Percentiles rank a stretch among this genome's conserved stretches.
Evolutionary conservation across 768 basidiomycete genomes (phyloP).

Genomic region (Leccinum longicurvipes): DNA sequence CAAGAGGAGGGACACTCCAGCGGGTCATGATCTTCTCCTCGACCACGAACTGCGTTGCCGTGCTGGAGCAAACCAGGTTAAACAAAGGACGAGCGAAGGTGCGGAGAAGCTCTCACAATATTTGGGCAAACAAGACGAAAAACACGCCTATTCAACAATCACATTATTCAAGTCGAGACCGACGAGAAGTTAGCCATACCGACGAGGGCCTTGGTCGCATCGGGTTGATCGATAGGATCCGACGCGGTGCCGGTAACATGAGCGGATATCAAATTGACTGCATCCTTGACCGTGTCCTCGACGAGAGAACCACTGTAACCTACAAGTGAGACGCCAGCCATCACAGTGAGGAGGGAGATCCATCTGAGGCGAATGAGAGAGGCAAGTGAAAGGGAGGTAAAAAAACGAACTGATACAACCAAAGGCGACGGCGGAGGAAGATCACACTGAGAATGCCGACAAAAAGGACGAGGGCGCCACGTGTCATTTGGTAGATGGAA

Average conservation of each 20-base stretch:
- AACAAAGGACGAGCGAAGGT: not conserved
- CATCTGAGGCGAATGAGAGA: slow-evolving; percentile 51
- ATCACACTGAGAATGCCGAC: slow-evolving; percentile 89
- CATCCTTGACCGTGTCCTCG: slow-evolving; percentile 64
- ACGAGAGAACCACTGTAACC: slow-evolving; percentile 88
- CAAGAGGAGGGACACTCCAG: slow-evolving; percentile 82
- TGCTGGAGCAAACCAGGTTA: slow-evolving; percentile 43
- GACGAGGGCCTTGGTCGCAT: slow-evolving; percentile 69
- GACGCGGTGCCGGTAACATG: slow-evolving; percentile 32
- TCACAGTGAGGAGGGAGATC: slow-evolving; percentile 86
- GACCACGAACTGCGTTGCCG: slow-evolving; percentile 88
- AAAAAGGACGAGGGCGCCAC: slow-evolving; percentile 89
- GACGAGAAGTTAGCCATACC: slow-evolving; percentile 39
- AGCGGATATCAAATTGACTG: slow-evolving; percentile 21
- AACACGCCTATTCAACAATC: slow-evolving; percentile 61
- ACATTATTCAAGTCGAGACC: slow-evolving; percentile 16
- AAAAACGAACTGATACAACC: slow-evolving; percentile 72
- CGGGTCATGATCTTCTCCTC: slow-evolving; percentile 95
- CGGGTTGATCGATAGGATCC: slow-evolving; percentile 51
- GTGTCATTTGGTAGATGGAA: slow-evolving; percentile 96
- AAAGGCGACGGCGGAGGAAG: slow-evolving; percentile 82
- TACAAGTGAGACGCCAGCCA: slow-evolving; percentile 77
- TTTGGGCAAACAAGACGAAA: slow-evolving; percentile 89
- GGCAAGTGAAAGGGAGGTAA: slow-evolving; percentile 2
- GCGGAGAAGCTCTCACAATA: slow-evolving; percentile 63